phyloP scores from a whole-genome alignment of 257 asterid genomes.

The Orobanche coerulescens region DNA sequence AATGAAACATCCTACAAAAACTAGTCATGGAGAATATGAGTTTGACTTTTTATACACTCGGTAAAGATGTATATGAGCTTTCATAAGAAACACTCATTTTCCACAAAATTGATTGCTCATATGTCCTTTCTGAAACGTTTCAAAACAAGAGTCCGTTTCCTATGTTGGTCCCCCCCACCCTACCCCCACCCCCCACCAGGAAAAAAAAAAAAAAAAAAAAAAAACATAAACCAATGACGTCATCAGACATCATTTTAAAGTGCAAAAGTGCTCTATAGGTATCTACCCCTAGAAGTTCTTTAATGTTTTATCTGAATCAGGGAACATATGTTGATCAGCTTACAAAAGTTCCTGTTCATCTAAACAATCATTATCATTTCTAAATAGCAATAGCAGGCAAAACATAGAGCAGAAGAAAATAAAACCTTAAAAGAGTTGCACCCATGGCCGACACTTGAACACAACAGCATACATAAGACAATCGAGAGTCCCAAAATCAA shows the following conservation, averaged over 20 bases:
- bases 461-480: neutral
- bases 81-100: neutral
- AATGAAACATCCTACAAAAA: neutral
- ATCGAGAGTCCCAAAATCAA: neutral
- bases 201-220: too few relatives aligned
- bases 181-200: neutral
- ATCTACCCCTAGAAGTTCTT: neutral
- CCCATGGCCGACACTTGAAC: neutral
- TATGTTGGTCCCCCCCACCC: neutral
- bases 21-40: neutral
- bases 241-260: neutral
- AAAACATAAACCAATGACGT: neutral
- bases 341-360: neutral
- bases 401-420: too few relatives aligned
- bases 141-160: neutral
- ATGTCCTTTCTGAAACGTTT: neutral
- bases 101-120: neutral
- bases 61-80: neutral
- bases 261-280: neutral
- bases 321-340: neutral
- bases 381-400: neutral
- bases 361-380: neutral
- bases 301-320: neutral
- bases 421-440: neutral
- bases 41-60: neutral